Conservation (phyloP, 2,329 filamentous ascomycete species). For the Rhynchosporium secalis region DNA sequence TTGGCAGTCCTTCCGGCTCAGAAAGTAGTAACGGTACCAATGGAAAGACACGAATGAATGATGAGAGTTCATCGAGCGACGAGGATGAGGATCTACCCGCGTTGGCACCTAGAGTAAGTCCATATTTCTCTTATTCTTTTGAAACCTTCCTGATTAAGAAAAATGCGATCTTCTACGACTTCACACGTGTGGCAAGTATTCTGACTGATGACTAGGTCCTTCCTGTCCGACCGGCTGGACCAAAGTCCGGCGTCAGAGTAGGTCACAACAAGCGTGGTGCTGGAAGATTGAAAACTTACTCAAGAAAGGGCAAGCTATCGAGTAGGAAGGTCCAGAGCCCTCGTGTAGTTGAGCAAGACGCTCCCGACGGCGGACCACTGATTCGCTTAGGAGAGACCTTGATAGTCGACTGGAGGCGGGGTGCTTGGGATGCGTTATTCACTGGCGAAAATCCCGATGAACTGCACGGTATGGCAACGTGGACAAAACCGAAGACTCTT, state of each 20-base stretch:
- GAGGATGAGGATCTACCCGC: constrained; percentile 42
- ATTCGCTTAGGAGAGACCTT: constrained; percentile 82
- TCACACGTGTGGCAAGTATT: background rate
- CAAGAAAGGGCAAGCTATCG: constrained; percentile 41
- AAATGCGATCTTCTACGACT: background rate
- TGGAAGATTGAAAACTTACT: constrained; percentile 41
- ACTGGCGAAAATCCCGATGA: constrained; percentile 43
- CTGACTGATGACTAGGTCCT: constrained; percentile 39
- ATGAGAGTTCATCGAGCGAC: constrained; percentile 51
- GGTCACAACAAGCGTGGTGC: constrained; percentile 37
- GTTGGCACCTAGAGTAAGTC: constrained; percentile 31
- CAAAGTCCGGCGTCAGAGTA: constrained; percentile 35
- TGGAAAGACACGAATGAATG: constrained; percentile 54
- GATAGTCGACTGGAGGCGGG: constrained; percentile 79
- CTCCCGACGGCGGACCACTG: constrained; percentile 57
- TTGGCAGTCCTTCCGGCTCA: constrained; percentile 46
- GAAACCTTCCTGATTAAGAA: background rate
- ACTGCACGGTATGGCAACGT: constrained; percentile 40
- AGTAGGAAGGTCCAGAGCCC: constrained; percentile 12
- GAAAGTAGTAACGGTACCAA: constrained; percentile 48
- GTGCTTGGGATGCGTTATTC: constrained; percentile 73
- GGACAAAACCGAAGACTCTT: constrained; percentile 47
- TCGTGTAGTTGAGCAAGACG: constrained; percentile 17
- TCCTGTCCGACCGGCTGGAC: constrained; percentile 36
- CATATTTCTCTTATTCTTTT: constrained; percentile 2